Evolutionary conservation across 1,139 yeast species (phyloP).

Genomic region (Sugiyamaella paludigena): DNA sequence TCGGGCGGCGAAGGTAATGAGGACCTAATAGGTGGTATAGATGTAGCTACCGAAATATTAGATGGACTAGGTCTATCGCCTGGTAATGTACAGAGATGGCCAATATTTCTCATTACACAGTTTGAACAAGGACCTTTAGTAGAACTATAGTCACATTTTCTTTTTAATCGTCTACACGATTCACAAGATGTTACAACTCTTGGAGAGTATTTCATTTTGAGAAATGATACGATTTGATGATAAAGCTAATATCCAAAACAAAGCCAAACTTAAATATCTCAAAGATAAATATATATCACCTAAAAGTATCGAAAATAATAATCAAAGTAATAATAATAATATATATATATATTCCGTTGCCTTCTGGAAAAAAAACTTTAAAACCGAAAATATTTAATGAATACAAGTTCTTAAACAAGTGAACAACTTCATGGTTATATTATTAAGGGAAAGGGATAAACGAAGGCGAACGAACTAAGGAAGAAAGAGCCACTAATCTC

Average conservation of each 20-base stretch:
- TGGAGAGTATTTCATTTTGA: conserved; percentile 10
- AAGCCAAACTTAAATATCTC: not conserved
- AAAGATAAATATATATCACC: no score
- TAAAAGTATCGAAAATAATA: no score
- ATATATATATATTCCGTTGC: not conserved
- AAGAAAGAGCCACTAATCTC: no score
- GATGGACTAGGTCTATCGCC: conserved; percentile 1
- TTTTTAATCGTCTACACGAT: conserved; percentile 17
- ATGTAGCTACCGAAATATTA: not conserved
- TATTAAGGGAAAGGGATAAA: no score
- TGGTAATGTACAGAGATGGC: conserved; percentile 26
- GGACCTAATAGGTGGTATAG: not conserved
- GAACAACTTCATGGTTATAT: no score
- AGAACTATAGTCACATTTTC: conserved; percentile 16
- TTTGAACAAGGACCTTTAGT: conserved; percentile 19
- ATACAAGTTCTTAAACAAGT: no score
- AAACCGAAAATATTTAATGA: no score
- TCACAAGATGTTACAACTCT: conserved; percentile 14
- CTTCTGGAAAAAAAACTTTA: not conserved
- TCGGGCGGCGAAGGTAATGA: conserved; percentile 10
- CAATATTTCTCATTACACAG: conserved; percentile 19
- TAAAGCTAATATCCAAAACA: not conserved
- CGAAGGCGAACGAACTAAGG: no score
- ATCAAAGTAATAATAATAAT: not conserved
- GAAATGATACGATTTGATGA: not conserved